These are phyloP conservation scores for Rhynchosporium graminicola DNA, from an alignment of 2,329 filamentous ascomycete genomes.

Conservation along the genomic window DNA sequence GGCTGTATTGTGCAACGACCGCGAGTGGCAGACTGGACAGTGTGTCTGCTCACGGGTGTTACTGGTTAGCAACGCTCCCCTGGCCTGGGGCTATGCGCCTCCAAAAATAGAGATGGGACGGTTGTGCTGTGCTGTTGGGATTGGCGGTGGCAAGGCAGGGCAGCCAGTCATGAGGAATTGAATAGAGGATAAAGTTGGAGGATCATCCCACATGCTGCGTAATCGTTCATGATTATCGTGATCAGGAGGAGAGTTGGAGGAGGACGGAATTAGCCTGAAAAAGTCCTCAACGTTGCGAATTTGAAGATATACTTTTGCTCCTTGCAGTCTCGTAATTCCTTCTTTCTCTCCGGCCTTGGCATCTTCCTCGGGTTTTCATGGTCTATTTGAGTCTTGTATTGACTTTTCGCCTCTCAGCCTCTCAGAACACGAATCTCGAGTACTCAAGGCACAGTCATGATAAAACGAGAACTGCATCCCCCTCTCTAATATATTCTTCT, in stretches of 20 bases:
- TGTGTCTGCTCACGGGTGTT: neutral
- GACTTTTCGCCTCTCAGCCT: neutral
- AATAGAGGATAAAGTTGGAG: neutral
- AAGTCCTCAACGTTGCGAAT: neutral
- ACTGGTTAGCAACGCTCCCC: constrained; percentile 17
- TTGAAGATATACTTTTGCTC: neutral
- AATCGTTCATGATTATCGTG: neutral
- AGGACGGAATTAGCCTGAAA: neutral
- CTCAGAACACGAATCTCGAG: neutral
- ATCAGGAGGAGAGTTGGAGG: neutral
- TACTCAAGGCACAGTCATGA: neutral
- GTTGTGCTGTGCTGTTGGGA: neutral
- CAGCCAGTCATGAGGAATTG: neutral
- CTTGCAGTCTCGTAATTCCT: neutral
- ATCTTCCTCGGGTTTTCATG: neutral
- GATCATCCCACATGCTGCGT: neutral
- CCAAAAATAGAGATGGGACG: constrained; percentile 12
- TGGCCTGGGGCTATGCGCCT: constrained; percentile 9
- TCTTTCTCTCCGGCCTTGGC: neutral
- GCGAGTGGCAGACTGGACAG: neutral
- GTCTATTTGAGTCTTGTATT: constrained; percentile 4
- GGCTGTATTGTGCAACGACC: constrained; percentile 3
- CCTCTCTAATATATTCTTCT: no score
- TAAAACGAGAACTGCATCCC: neutral
- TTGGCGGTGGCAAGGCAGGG: neutral